Percentiles rank a stretch among this genome's conserved stretches.
Evolutionary conservation across 345 rosid genomes (phyloP).

Genomic region (Eucalyptus pumila): DNA sequence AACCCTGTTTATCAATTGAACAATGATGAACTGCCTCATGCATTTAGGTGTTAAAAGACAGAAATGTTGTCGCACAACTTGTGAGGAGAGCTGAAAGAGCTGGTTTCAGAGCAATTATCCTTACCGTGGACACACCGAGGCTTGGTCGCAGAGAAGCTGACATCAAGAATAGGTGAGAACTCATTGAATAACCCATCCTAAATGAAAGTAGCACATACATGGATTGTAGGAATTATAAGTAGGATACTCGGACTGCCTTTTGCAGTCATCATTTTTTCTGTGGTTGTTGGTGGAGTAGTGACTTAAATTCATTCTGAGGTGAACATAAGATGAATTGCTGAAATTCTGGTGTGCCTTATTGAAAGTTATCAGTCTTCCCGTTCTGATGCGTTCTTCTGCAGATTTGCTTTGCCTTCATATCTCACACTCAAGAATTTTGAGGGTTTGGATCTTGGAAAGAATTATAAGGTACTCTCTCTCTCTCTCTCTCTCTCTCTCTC

Average conservation of each 20-base stretch:
- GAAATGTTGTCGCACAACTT: slow-evolving; percentile 77
- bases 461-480: slow-evolving; percentile 20
- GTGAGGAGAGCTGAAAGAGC: slow-evolving; percentile 89
- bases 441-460: slow-evolving; percentile 69
- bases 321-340: background rate
- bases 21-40: background rate
- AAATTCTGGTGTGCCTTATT: background rate
- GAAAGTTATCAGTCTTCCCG: background rate
- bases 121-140: slow-evolving; percentile 87
- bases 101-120: slow-evolving; percentile 89
- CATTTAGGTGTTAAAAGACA: slow-evolving; percentile 60
- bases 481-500: background rate
- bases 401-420: slow-evolving; percentile 60
- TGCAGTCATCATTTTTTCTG: background rate
- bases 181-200: background rate
- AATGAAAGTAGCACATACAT: background rate
- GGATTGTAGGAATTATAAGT: background rate
- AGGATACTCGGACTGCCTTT: background rate
- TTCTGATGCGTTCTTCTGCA: slow-evolving; percentile 2
- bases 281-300: background rate
- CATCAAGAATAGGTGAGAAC: slow-evolving; percentile 73
- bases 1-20: background rate
- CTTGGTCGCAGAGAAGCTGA: slow-evolving; percentile 93
- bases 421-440: slow-evolving; percentile 85
- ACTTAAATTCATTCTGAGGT: background rate